A percentile compares a stretch with the other conserved stretches of the same genome.
Evolutionary conservation across 2,329 filamentous ascomycete genomes (phyloP).

Genomic region (Xylariomycetidae sp.): DNA sequence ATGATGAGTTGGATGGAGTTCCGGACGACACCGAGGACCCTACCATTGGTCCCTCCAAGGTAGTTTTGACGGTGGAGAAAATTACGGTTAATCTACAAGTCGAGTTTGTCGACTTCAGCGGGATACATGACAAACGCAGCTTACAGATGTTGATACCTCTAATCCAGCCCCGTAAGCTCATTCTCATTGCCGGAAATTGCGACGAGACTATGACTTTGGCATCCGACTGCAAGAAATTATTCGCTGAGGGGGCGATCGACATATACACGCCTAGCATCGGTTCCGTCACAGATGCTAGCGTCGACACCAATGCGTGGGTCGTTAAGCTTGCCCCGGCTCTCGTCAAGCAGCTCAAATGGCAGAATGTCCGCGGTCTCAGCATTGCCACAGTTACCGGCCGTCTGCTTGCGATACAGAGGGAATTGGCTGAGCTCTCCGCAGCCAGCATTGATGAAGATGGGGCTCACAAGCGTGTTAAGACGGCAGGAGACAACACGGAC

Average conservation of each 20-base stretch:
- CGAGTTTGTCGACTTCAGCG: constrained; percentile 86
- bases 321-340: constrained; percentile 83
- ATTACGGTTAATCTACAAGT: constrained; percentile 70
- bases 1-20: constrained; percentile 54
- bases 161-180: constrained; percentile 89
- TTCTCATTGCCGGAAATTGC: constrained; percentile 77
- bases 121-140: constrained; percentile 88
- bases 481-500: constrained; percentile 14
- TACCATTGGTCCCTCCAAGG: constrained; percentile 65
- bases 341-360: constrained; percentile 87
- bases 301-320: constrained; percentile 96
- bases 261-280: constrained; percentile 82
- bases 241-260: constrained; percentile 54
- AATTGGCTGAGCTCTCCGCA: constrained; percentile 34
- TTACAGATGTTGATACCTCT: constrained; percentile 92
- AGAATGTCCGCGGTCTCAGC: constrained; percentile 82
- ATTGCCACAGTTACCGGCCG: constrained; percentile 89
- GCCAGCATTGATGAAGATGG: constrained; percentile 39
- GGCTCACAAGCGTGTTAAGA: constrained; percentile 47
- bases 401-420: constrained; percentile 38
- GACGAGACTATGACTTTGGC: constrained; percentile 78
- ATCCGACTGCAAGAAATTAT: constrained; percentile 69
- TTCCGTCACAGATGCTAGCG: constrained; percentile 76
- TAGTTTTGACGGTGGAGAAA: constrained; percentile 59
- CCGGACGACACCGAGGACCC: constrained; percentile 52